Conservation (phyloP, 257 asterid species). For the Vinca minor region DNA sequence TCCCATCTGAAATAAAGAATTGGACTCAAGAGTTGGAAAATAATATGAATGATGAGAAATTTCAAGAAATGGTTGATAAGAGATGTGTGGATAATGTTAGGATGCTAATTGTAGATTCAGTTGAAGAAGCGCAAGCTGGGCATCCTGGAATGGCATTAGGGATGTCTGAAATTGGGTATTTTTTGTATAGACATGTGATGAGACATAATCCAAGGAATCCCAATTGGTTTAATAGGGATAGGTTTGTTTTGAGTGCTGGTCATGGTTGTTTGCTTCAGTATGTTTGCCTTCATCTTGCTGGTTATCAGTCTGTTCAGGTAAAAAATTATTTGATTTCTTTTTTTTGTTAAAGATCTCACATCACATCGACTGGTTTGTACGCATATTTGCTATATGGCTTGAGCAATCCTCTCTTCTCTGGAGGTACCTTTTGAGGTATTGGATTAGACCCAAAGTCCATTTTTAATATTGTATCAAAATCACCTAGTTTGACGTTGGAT, state of each 20-base stretch:
- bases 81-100: conserved; percentile 39
- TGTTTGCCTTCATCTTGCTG: conserved; percentile 57
- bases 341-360: too few relatives aligned
- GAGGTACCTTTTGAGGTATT: too few relatives aligned
- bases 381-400: too few relatives aligned
- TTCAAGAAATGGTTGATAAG: conserved; percentile 39
- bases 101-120: conserved; percentile 44
- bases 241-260: conserved; percentile 55
- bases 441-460: too few relatives aligned
- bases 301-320: conserved; percentile 48
- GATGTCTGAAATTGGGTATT: conserved; percentile 36
- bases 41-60: conserved; percentile 16
- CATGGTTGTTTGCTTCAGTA: conserved; percentile 56
- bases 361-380: too few relatives aligned
- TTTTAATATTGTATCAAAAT: too few relatives aligned
- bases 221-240: conserved; percentile 44
- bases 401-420: too few relatives aligned
- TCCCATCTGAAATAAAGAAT: conserved; percentile 17
- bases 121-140: conserved; percentile 44
- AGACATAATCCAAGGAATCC: conserved; percentile 33
- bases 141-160: conserved; percentile 62
- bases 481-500: too few relatives aligned
- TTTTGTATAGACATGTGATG: conserved; percentile 38
- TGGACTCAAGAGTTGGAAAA: conserved; percentile 9
- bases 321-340: too few relatives aligned